Evolutionary conservation across 768 basidiomycete species (phyloP), one percentile per base, ranked within the genome.

Genomic region (Phylloporus rhodoxanthus): DNA sequence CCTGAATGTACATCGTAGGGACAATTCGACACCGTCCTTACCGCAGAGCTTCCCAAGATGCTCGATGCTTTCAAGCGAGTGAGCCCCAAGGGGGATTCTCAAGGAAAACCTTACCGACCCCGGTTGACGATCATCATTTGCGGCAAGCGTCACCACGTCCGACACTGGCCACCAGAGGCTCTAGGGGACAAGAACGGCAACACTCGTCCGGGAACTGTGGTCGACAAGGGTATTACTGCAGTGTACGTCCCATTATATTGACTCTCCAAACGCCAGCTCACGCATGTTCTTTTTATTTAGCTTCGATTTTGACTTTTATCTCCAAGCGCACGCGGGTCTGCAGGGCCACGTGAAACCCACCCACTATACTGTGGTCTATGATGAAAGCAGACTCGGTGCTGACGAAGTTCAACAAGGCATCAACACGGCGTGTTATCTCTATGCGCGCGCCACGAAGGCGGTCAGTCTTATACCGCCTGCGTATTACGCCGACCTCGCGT

Each of bases 401-500:
- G 83, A 93, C 62, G 78, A 79, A 14, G 70, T 91, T 10, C 90
- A 92, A 61, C 73, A 81, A 51, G 84, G 87, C 2, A 81, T 85
- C 0, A 78, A 91, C 59, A 72, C 80, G 47, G 67, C 74, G 13
- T 81, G 81, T 57, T 91, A 90, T 59, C 71, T 87, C 13, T 93
- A 87, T 56, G 88, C 85, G 1, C 78, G 90, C 4, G 88, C 89
- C 1, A 93, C 88, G 3, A 85, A 87, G 57, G 84, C 88, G 0
- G 91, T 93, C 26, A 88, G 85, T 60, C 70, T 91, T 20, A 75
- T 90, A 10, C 87, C 89, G 0, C 77, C 87, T 0, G 87, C 87
- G 0, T 88, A 88, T 60, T 89, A 88, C 57, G 84, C 87, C 7
- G 87, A 91, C 66, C 67, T 91, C 44, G 89, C 87, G 1, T 90